Conservation (phyloP, 2,329 filamentous ascomycete genomes). For the Aspergillus intermedius region DNA sequence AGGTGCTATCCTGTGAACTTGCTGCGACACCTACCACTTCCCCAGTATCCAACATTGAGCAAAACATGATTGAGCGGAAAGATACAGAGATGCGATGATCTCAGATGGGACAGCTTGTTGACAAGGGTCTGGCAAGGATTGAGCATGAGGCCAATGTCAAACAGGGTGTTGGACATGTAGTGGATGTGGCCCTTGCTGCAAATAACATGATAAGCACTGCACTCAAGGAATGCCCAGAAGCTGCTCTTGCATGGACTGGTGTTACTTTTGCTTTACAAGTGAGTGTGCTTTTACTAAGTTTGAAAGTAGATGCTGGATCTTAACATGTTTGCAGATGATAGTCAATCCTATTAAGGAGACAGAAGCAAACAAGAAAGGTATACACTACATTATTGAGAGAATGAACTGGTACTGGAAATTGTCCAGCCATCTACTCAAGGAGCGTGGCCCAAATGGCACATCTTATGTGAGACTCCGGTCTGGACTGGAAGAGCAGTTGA, state of each 20-base stretch:
- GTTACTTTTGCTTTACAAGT: constrained; percentile 32
- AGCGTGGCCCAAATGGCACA: constrained; percentile 1
- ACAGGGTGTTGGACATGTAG: too few species aligned
- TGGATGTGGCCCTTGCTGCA: too few species aligned
- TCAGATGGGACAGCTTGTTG: background rate
- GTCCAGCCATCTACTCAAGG: constrained; percentile 20
- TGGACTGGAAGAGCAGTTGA: too few species aligned
- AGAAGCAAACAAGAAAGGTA: constrained; percentile 17
- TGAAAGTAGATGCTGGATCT: constrained; percentile 18
- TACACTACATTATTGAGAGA: constrained; percentile 32
- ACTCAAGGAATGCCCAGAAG: too few species aligned
- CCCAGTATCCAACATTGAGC: background rate
- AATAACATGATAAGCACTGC: too few species aligned
- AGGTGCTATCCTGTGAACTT: background rate
- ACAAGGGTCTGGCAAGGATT: background rate
- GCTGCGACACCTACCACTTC: background rate
- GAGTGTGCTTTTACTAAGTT: constrained; percentile 1
- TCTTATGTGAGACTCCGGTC: background rate
- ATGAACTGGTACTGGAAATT: constrained; percentile 37
- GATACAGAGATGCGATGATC: background rate
- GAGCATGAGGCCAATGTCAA: too few species aligned
- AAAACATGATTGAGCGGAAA: background rate
- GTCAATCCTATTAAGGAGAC: too few species aligned
- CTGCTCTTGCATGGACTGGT: too few species aligned
- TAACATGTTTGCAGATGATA: background rate